Conservation (phyloP, 345 rosid genomes). For the Gossypium raimondii region DNA sequence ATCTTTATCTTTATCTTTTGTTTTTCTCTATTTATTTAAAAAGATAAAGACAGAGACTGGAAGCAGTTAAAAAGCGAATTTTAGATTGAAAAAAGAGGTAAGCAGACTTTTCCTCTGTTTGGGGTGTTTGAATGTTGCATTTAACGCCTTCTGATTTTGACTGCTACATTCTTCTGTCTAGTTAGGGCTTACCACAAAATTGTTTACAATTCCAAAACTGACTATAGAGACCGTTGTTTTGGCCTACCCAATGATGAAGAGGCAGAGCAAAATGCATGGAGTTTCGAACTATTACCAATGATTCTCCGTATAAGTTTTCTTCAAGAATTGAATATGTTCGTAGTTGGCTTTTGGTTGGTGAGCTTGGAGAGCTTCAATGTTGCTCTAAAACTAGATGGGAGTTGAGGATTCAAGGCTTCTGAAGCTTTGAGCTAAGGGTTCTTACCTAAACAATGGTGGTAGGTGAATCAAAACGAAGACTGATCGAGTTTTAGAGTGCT, state of each 20-base stretch:
- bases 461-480: too few species aligned
- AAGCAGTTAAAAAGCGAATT: not conserved
- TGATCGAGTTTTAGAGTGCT: too few species aligned
- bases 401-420: too few species aligned
- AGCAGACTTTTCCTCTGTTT: not conserved
- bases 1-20: not conserved
- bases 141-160: not conserved
- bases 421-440: too few species aligned
- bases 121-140: not conserved
- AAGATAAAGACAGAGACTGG: not conserved
- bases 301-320: not conserved
- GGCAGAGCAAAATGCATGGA: not conserved
- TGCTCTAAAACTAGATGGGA: too few species aligned
- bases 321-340: not conserved
- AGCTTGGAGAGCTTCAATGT: too few species aligned
- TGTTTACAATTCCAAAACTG: not conserved
- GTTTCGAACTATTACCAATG: not conserved
- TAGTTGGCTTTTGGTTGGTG: not conserved
- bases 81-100: not conserved
- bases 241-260: too few species aligned
- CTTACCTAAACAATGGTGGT: too few species aligned
- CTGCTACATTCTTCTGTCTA: not conserved
- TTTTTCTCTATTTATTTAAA: not conserved
- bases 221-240: too few species aligned
- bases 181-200: not conserved